These are phyloP conservation scores for Geopyxis carbonaria DNA, from an alignment of 495 filamentous ascomycete genomes.

Conservation along the genomic window DNA sequence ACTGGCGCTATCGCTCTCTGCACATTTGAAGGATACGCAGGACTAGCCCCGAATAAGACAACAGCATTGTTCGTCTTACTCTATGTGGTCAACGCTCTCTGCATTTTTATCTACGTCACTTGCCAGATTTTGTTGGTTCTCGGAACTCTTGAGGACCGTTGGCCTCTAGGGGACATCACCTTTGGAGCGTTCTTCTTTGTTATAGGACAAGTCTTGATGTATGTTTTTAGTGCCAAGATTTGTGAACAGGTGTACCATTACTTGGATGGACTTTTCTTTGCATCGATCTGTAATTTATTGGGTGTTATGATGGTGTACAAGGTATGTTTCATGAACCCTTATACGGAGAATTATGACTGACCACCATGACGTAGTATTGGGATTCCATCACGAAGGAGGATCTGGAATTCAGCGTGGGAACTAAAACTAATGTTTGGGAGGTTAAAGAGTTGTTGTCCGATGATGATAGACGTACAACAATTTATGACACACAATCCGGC, in stretches of 20 bases:
- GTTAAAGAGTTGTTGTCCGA: conserved; percentile 71
- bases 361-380: conserved; percentile 55
- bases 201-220: conserved; percentile 80
- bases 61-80: conserved; percentile 80
- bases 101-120: conserved; percentile 66
- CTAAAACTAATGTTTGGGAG: conserved; percentile 93
- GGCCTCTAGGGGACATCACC: conserved; percentile 85
- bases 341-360: conserved; percentile 1
- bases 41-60: conserved; percentile 68
- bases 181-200: conserved; percentile 88
- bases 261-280: conserved; percentile 86
- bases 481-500: conserved; percentile 49
- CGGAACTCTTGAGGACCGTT: conserved; percentile 83
- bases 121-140: conserved; percentile 78
- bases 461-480: conserved; percentile 64
- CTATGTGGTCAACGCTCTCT: conserved; percentile 79
- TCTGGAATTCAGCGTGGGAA: conserved; percentile 91
- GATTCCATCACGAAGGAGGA: conserved; percentile 98
- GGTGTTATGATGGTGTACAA: conserved; percentile 99
- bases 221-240: conserved; percentile 71
- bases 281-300: conserved; percentile 80
- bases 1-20: conserved; percentile 72
- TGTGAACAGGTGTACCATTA: conserved; percentile 82
- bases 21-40: conserved; percentile 86
- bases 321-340: conserved; percentile 34